Evolutionary conservation across 257 asterid species (phyloP).

Genomic region (Echites panduratus): DNA sequence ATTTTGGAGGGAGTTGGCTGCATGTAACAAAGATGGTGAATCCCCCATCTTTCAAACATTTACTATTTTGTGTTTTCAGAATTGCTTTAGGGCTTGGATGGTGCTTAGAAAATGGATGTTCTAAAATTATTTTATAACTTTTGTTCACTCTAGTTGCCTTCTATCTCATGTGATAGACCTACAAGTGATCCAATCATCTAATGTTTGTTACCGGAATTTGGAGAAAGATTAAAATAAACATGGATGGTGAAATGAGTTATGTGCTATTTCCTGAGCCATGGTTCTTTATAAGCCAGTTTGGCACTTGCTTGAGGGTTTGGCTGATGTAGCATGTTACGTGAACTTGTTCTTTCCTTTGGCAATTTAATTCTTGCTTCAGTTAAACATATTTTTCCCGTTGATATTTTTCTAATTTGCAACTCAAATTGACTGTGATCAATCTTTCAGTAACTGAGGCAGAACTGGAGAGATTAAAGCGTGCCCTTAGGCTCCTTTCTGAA

Average conservation of each 20-base stretch:
- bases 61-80: neutral
- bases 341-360: neutral
- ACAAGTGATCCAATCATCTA: neutral
- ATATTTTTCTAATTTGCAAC: neutral
- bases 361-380: neutral
- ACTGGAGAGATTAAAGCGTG: slow-evolving; percentile 74
- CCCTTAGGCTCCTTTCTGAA: slow-evolving; percentile 77
- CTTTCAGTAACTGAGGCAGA: slow-evolving; percentile 76
- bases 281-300: neutral
- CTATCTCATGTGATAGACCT: neutral
- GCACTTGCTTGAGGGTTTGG: neutral
- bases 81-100: neutral
- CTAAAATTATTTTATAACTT: neutral
- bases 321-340: neutral
- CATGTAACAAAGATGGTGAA: neutral
- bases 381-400: neutral
- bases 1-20: neutral
- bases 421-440: slow-evolving; percentile 1
- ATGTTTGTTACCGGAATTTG: neutral
- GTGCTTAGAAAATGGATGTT: neutral
- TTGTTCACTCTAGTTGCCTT: neutral
- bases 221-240: neutral
- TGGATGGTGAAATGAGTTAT: neutral
- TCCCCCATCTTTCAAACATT: neutral
- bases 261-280: neutral